Evolutionary conservation across 2,329 filamentous ascomycete species (phyloP).

Genomic region (Cladosporium sp.): DNA sequence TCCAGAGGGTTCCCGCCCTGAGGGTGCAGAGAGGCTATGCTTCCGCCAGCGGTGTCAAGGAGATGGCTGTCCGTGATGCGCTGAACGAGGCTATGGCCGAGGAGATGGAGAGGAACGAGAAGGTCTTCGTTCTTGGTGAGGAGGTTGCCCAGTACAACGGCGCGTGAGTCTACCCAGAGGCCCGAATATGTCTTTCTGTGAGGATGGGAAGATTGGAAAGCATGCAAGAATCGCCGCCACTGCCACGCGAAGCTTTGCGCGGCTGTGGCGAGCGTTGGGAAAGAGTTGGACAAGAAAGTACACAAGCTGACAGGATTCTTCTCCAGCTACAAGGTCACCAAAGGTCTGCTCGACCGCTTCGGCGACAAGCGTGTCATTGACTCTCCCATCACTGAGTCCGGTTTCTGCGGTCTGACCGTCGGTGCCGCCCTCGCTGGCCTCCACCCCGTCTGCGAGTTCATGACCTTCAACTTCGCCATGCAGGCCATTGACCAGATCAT

Average conservation of each 20-base stretch:
- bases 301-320: conserved; percentile 18
- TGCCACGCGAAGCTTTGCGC: background rate
- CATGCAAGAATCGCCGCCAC: background rate
- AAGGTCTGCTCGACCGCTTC: conserved; percentile 94
- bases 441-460: conserved; percentile 97
- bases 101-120: conserved; percentile 90
- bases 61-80: conserved; percentile 95
- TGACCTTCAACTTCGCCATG: conserved; percentile 99
- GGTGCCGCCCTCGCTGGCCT: conserved; percentile 93
- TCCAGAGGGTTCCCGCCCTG: conserved; percentile 51
- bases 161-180: conserved; percentile 58
- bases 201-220: background rate
- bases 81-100: conserved; percentile 97
- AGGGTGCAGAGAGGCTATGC: conserved; percentile 59
- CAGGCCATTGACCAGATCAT: conserved; percentile 99
- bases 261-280: background rate
- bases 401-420: conserved; percentile 90
- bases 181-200: background rate
- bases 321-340: conserved; percentile 91
- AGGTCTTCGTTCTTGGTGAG: conserved; percentile 95
- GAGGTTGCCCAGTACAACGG: conserved; percentile 99
- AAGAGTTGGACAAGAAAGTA: background rate
- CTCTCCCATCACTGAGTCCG: conserved; percentile 96
- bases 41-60: conserved; percentile 68
- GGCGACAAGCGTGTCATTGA: conserved; percentile 97